Evolutionary conservation across 1,284 basidiomycete genomes (phyloP).

Genomic region (Rhodotorula sp.): DNA sequence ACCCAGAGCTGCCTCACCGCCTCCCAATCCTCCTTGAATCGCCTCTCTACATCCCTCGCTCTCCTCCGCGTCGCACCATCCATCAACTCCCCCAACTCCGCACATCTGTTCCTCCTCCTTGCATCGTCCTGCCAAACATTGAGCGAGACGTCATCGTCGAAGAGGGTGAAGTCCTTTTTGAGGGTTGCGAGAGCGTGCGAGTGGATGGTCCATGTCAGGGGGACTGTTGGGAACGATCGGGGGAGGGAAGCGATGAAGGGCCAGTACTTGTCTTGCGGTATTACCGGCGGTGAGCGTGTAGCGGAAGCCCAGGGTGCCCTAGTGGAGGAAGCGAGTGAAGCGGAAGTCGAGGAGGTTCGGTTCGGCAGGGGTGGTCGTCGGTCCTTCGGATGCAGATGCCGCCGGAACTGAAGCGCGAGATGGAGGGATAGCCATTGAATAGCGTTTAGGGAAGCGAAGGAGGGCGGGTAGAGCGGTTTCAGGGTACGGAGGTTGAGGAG

Average conservation of each 20-base stretch:
- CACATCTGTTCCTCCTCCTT: not conserved
- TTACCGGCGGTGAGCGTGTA: no score
- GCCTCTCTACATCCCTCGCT: constrained; percentile 26
- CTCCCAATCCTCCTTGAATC: constrained; percentile 38
- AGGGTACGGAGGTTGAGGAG: constrained; percentile 35
- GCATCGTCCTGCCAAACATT: not conserved
- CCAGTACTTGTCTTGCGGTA: constrained; percentile 18
- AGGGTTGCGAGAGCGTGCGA: not conserved
- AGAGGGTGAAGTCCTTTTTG: not conserved
- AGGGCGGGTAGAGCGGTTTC: constrained; percentile 22
- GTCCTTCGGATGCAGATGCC: constrained; percentile 4
- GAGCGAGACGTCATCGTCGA: constrained; percentile 5
- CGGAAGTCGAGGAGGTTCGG: not conserved
- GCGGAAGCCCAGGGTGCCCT: constrained; percentile 1
- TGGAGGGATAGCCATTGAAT: constrained; percentile 40
- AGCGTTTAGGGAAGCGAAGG: constrained; percentile 25
- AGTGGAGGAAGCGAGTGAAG: no score
- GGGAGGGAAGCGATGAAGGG: constrained; percentile 34
- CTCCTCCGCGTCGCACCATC: constrained; percentile 1
- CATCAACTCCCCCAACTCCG: constrained; percentile 14
- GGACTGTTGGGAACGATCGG: constrained; percentile 28
- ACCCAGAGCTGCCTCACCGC: constrained; percentile 25
- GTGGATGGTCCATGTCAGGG: constrained; percentile 25
- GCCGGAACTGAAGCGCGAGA: constrained; percentile 29
- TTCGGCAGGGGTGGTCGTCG: no score